Percentiles rank a stretch among this genome's conserved stretches.
phyloP scores from a whole-genome alignment of 164 flowering plant species.

The Tinospora cordifolia region DNA sequence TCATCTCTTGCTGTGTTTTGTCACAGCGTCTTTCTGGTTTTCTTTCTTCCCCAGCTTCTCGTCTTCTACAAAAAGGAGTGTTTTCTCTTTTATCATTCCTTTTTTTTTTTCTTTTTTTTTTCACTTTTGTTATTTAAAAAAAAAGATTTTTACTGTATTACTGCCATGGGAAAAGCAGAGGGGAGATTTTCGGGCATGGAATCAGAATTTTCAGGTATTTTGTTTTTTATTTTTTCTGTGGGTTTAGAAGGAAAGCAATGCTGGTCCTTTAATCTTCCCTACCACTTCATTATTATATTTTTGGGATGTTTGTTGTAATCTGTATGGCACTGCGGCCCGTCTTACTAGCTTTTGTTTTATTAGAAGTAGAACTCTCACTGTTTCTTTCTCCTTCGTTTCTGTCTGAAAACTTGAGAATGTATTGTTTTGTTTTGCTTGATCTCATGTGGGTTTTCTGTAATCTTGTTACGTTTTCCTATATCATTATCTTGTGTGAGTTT shows the following conservation, averaged over 20 bases:
- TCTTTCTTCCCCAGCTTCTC: neutral
- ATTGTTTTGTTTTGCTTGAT: neutral
- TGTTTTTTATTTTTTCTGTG: neutral
- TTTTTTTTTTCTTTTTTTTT: neutral
- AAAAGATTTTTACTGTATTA: neutral
- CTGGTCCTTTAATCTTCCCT: neutral
- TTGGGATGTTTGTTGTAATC: neutral
- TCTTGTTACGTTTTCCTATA: neutral
- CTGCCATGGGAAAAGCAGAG: constrained; percentile 17
- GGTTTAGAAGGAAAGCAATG: neutral
- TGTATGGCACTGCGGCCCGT: neutral
- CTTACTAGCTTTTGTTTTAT: neutral
- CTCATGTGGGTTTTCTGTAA: constrained; percentile 1
- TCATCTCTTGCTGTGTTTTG: neutral
- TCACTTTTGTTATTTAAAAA: too few species aligned
- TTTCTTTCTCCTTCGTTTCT: neutral
- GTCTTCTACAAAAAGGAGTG: neutral
- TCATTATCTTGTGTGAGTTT: neutral
- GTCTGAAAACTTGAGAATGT: neutral
- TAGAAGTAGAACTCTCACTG: neutral
- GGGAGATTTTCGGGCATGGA: constrained; percentile 19
- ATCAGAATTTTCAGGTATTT: constrained; percentile 20
- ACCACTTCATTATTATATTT: too few species aligned
- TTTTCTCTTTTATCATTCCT: too few species aligned
- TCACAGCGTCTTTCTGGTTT: neutral